These are phyloP conservation scores for Draba incana DNA, from an alignment of 345 rosid genomes.

Conservation along the genomic window DNA sequence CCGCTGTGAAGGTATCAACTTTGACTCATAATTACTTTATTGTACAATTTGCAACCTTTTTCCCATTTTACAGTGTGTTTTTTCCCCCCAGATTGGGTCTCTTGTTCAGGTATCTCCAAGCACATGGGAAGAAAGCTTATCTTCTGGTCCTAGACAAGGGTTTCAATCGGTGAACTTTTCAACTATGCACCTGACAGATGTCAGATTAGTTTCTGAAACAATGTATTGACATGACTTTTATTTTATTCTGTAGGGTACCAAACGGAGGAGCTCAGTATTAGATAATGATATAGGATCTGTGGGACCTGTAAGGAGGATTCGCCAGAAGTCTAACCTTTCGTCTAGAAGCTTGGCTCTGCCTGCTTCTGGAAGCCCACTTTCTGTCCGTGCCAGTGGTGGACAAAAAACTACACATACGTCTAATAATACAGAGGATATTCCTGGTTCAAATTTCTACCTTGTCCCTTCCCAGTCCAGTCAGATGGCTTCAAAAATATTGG, in stretches of 20 bases:
- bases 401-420: conserved; percentile 34
- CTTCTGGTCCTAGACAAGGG: conserved; percentile 66
- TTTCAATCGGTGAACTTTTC: conserved; percentile 40
- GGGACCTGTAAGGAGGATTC: conserved; percentile 89
- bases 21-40: conserved; percentile 2
- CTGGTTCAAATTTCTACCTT: conserved; percentile 49
- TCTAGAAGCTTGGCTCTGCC: conserved; percentile 52
- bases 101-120: conserved; percentile 49
- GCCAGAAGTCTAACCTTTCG: conserved; percentile 78
- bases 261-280: conserved; percentile 76
- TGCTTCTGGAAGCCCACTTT: conserved; percentile 45
- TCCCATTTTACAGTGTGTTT: conserved; percentile 11
- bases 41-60: conserved; percentile 4
- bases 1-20: conserved; percentile 59
- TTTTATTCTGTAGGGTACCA: conserved; percentile 57
- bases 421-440: conserved; percentile 46
- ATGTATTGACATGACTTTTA: conserved; percentile 19
- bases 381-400: conserved; percentile 44
- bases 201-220: conserved; percentile 8
- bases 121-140: conserved; percentile 49
- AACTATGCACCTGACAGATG: conserved; percentile 4
- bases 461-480: conserved; percentile 81
- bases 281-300: conserved; percentile 76
- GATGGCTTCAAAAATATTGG: conserved; percentile 78
- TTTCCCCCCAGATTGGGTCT: conserved; percentile 48